These are phyloP conservation scores for Daedaleopsis sinensis DNA, from an alignment of 768 basidiomycete genomes.

Conservation along the genomic window DNA sequence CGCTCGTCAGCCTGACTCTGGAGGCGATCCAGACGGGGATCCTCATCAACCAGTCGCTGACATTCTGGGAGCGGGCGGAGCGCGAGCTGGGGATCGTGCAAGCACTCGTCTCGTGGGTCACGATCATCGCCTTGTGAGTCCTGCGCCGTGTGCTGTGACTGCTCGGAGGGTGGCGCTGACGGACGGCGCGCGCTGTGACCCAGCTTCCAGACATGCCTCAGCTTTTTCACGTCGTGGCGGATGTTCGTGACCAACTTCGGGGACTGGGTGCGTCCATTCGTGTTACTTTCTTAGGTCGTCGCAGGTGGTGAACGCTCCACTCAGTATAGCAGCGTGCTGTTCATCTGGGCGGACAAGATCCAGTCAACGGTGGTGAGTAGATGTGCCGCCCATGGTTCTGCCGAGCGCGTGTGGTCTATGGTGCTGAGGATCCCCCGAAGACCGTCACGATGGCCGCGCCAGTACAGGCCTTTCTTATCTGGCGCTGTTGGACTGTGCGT, in stretches of 20 bases:
- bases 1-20: constrained; percentile 21
- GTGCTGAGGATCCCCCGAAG: constrained; percentile 8
- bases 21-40: constrained; percentile 30
- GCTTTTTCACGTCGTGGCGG: constrained; percentile 26
- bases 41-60: constrained; percentile 26
- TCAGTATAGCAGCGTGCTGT: constrained; percentile 14
- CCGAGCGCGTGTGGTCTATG: not conserved
- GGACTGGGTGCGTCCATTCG: constrained; percentile 24
- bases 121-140: constrained; percentile 26
- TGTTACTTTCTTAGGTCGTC: not conserved
- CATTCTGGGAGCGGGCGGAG: constrained; percentile 26
- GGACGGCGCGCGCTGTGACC: not conserved
- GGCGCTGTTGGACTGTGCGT: constrained; percentile 33
- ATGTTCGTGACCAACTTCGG: constrained; percentile 28
- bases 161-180: too few relatives aligned
- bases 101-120: constrained; percentile 26
- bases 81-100: constrained; percentile 21
- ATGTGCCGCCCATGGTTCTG: not conserved
- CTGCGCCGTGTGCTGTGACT: not conserved
- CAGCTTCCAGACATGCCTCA: constrained; percentile 27
- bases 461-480: constrained; percentile 31
- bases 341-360: constrained; percentile 24
- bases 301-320: not conserved
- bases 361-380: constrained; percentile 20
- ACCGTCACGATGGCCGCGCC: constrained; percentile 28